Percentiles rank a stretch among this genome's conserved stretches.
Evolutionary conservation across 2,329 filamentous ascomycete species (phyloP).

Genomic region (Fusarium sp.): DNA sequence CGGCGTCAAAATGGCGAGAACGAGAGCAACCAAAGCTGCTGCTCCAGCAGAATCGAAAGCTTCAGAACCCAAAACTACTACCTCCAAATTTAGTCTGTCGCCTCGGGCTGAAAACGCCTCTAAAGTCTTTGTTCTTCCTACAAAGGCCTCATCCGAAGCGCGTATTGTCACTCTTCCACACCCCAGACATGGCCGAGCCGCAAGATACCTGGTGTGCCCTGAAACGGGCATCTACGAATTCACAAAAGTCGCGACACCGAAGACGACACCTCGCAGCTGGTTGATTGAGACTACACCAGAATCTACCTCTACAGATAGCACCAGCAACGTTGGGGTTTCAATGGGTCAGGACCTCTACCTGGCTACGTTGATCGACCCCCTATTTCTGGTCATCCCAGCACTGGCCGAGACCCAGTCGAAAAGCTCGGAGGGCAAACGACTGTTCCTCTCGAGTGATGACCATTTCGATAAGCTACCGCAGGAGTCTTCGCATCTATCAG

Average conservation of each 20-base stretch:
- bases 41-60: slow-evolving; percentile 43
- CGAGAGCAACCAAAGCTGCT: slow-evolving; percentile 57
- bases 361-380: slow-evolving; percentile 83
- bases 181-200: slow-evolving; percentile 64
- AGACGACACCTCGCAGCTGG: slow-evolving; percentile 69
- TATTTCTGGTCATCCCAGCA: slow-evolving; percentile 85
- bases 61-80: slow-evolving; percentile 45
- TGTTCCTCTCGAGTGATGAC: slow-evolving; percentile 77
- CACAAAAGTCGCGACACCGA: slow-evolving; percentile 65
- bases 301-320: slow-evolving; percentile 17
- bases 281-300: slow-evolving; percentile 58
- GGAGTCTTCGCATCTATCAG: slow-evolving; percentile 66
- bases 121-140: slow-evolving; percentile 70
- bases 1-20: slow-evolving; percentile 58
- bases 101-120: slow-evolving; percentile 57
- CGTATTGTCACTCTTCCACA: slow-evolving; percentile 70
- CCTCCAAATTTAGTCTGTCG: slow-evolving; percentile 57
- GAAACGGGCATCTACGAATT: slow-evolving; percentile 73
- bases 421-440: slow-evolving; percentile 63
- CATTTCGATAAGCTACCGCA: slow-evolving; percentile 72
- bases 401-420: slow-evolving; percentile 62
- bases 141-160: slow-evolving; percentile 62
- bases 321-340: slow-evolving; percentile 56
- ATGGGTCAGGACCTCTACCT: slow-evolving; percentile 81
- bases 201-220: slow-evolving; percentile 72